These are phyloP conservation scores for Wickerhamomyces rabaulensis DNA, from an alignment of 805 yeast genomes.

Conservation along the genomic window DNA sequence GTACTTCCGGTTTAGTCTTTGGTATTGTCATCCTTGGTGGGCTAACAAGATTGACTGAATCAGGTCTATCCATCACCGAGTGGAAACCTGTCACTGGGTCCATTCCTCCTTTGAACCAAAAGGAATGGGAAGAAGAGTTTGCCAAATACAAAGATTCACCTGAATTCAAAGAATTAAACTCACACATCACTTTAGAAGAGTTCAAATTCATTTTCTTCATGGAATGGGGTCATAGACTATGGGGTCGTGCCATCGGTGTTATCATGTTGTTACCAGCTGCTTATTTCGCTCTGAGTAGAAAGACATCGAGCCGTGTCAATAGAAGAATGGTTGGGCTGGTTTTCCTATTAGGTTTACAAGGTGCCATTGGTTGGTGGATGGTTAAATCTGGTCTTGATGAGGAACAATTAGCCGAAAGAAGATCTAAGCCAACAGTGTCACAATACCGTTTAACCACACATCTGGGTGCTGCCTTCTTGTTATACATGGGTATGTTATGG, in stretches of 20 bases:
- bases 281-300: slow-evolving; percentile 66
- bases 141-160: slow-evolving; percentile 79
- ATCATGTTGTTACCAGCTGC: slow-evolving; percentile 80
- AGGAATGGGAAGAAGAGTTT: slow-evolving; percentile 86
- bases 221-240: slow-evolving; percentile 96
- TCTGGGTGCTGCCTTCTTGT: slow-evolving; percentile 83
- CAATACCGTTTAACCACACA: slow-evolving; percentile 94
- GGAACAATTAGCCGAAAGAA: slow-evolving; percentile 68
- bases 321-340: slow-evolving; percentile 67
- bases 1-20: slow-evolving; percentile 83
- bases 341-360: slow-evolving; percentile 82
- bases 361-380: slow-evolving; percentile 99
- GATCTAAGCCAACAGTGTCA: slow-evolving; percentile 94
- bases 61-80: slow-evolving; percentile 93
- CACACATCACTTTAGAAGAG: slow-evolving; percentile 85
- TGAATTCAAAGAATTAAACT: slow-evolving; percentile 83
- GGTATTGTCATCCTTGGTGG: slow-evolving; percentile 98
- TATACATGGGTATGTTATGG: slow-evolving; percentile 86
- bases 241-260: slow-evolving; percentile 88
- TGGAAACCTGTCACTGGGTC: slow-evolving; percentile 98
- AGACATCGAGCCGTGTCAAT: slow-evolving; percentile 63
- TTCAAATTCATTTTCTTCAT: slow-evolving; percentile 90
- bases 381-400: slow-evolving; percentile 91
- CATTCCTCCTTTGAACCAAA: slow-evolving; percentile 76
- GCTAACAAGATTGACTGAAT: slow-evolving; percentile 88